Conservation (phyloP, 768 basidiomycete genomes). For the Galerina marginata region DNA sequence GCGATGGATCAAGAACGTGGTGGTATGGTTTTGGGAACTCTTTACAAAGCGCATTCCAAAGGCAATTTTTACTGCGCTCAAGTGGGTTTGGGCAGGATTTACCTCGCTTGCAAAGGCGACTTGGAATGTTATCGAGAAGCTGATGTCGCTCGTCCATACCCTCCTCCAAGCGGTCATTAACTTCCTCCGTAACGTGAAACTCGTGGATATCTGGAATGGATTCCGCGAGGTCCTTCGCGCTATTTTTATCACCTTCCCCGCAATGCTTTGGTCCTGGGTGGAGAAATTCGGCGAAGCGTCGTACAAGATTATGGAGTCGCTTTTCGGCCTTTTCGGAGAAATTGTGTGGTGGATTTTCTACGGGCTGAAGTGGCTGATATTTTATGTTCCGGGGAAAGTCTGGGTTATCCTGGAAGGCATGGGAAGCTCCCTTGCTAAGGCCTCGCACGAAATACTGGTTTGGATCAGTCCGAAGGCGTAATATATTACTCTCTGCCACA, state of each 20-base stretch:
- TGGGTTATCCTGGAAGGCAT: conserved; percentile 7
- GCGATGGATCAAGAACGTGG: background rate
- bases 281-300: conserved; percentile 1
- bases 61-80: background rate
- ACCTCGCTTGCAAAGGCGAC: background rate
- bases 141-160: conserved; percentile 9
- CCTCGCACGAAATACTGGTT: conserved; percentile 6
- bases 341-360: conserved; percentile 3
- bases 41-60: conserved; percentile 1
- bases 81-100: conserved; percentile 2
- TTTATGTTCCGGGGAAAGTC: conserved; percentile 11
- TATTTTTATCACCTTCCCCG: conserved; percentile 12
- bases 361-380: background rate
- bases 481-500: background rate
- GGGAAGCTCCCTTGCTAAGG: conserved; percentile 1
- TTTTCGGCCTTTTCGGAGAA: conserved; percentile 4
- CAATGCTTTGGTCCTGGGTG: conserved; percentile 1
- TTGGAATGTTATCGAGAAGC: background rate
- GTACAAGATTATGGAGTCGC: background rate
- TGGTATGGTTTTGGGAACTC: conserved; percentile 6
- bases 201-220: conserved; percentile 10
- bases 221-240: background rate
- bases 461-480: conserved; percentile 17
- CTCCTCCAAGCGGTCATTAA: conserved; percentile 2
- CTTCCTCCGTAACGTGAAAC: conserved; percentile 5